Evolutionary conservation across 2,329 filamentous ascomycete species (phyloP).

Genomic region (Phoma sp.): DNA sequence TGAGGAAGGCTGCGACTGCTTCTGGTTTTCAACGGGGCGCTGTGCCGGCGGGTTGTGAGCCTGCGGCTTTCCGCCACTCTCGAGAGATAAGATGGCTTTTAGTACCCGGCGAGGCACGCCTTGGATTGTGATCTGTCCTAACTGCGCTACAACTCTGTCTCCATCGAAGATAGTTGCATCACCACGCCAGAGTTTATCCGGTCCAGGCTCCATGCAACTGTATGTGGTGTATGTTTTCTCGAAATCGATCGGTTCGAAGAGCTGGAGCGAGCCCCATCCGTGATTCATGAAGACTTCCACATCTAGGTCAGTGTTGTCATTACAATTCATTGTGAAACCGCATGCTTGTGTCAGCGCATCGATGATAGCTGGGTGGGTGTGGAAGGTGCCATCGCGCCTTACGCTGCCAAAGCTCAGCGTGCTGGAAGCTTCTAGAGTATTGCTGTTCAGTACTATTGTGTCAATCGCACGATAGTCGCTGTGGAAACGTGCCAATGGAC

Average conservation of each 20-base stretch:
- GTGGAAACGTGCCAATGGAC: conserved; percentile 16
- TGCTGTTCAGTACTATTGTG: conserved; percentile 24
- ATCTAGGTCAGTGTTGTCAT: conserved; percentile 15
- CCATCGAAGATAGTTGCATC: conserved; percentile 13
- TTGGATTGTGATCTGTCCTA: neutral
- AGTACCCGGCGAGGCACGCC: conserved; percentile 11
- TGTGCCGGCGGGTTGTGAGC: conserved; percentile 1
- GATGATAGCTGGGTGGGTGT: conserved; percentile 17
- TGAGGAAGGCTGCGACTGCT: neutral
- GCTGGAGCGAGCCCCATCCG: conserved; percentile 22
- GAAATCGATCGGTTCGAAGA: conserved; percentile 4
- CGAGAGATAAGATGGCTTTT: conserved; percentile 13
- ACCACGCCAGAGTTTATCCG: conserved; percentile 5
- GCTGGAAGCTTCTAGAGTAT: conserved; percentile 13
- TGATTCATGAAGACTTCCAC: conserved; percentile 24
- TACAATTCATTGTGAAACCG: conserved; percentile 24
- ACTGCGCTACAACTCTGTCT: neutral
- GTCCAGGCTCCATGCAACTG: conserved; percentile 1
- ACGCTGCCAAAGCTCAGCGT: conserved; percentile 1
- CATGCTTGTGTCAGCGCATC: conserved; percentile 11
- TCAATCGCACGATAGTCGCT: conserved; percentile 22
- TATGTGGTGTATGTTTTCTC: conserved; percentile 13
- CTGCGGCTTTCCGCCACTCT: conserved; percentile 18
- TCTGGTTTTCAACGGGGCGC: neutral
- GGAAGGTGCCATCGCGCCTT: neutral